Base-by-base conservation (phyloP, 1,139 yeast species). In the Candida gigantensis region DNA sequence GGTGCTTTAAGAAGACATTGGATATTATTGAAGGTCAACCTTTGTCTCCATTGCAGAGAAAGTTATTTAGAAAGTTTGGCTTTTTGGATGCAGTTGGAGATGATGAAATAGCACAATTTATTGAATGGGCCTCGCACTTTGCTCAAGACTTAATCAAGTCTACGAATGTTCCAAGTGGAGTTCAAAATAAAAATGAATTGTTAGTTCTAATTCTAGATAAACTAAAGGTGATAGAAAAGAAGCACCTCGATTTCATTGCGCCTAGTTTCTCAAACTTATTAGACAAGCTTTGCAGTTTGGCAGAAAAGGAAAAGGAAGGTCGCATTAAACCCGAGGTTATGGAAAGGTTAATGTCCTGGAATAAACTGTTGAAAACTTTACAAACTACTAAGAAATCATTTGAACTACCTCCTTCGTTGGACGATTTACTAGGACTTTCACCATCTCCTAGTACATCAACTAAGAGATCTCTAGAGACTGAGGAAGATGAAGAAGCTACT, bases 321-420 rank as follows among this genome's bases (percentile, higher is more conserved):
- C n/a, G n/a, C 6, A n/a, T 23, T 20, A 32, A 26, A 7, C 24
- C 27, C 11, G 11, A 12, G 19, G 23, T 23, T 28, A 18, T 23
- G 15, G 24, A 28, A 11, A 25, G 17, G 23, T 27, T 43, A n/a
- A 23, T 20, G 11, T 17, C 26, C 17, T 34, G 36, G 42, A 28
- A 25, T 16, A 36, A 41, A 21, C 34, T 19, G 29, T 17, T 42
- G 5, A 28, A 27, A 6, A 29, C 28, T 21, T 27, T 35, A 16
- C 30, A 28, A 6, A 16, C 26, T 8, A 37, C 36, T 9, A 40
- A 37, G 27, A 27, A 30, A 19, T 15, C 36, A 20, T 55, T 45
- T 32, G 50, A 41, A 11, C 46, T 52, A 2, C 58, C 60, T 4
- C 62, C 62, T 1, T 46, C 58, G 3, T 44, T 58, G 21, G 62